Base-by-base conservation (phyloP, 1,139 yeast species). In the Taphrina sp. region DNA sequence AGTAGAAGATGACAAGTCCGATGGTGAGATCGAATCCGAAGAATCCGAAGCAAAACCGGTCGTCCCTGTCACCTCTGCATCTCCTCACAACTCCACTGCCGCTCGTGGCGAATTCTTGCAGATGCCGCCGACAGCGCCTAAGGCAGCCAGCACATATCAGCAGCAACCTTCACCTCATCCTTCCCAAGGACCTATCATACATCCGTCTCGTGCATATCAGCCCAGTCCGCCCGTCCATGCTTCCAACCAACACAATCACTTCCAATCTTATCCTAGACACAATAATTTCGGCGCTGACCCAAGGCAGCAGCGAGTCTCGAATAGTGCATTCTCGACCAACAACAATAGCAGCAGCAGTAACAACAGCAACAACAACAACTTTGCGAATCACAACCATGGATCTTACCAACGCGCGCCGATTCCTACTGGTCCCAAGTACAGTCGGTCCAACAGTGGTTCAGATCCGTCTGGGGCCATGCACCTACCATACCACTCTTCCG, bases 111-210 rank as follows among this genome's bases (percentile, higher is more conserved):
- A 43, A 5, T 43, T 43, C 20, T 20, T 43, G 38, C 47, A 43
- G 17, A 17, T 33, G n/a, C 47, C 47, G 8, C 47, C 47, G 23
- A 31, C 47, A 3, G 47, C 47, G 37, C 47, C 47, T 3, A 43
- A 31, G 22, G 37, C 47, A 3, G 38, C 36, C 14, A 20, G 12
- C 20, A 19, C 16, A 12, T 23, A 43, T 31, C 47, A 43, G 8
- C 28, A 16, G 8, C 47, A 43, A 19, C 38, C 26, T n/a, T 31
- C 14, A 7, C 38, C 8, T 16, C 17, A 23, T 33, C 38, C 47
- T 8, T 26, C 31, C 10, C 24, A 36, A 5, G 31, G 19, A 16
- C 37, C 29, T 1, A n/a, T 31, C 20, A n/a, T 17, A 7, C 45
- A 41, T 28, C 35, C 45, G 20, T n/a, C 35, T 12, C 14, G 47